Evolutionary conservation across 305 asterid species (phyloP), one percentile per base, ranked within the genome.

Genomic region (Fraxinus xanthoxyloides): DNA sequence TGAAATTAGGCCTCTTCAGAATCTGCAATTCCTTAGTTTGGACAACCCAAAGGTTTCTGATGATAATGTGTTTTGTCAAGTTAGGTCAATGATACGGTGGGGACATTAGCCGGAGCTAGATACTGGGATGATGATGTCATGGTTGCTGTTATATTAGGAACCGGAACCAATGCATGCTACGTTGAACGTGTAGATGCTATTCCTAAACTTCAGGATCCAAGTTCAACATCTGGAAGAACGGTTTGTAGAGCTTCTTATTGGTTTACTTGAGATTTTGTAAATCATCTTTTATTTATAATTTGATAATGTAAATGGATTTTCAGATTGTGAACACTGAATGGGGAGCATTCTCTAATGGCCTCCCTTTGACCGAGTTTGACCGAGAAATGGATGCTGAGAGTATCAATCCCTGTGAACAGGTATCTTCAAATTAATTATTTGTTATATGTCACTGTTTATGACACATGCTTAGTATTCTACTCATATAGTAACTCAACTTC

Each of bases 131-230:
- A 89, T 28, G 91, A 93, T 85, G 97, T 92, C 34, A 88, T 91
- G 95, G 94, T 92, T 77, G 93, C 97, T 0, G 93, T 93, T 82
- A 91, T 92, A 87, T 90, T 93, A 32, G 95, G 95, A 83, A 92
- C 95, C 0, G 97, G 97, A 83, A 91, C 97, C 15, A 93, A 93
- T 59, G 97, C 97, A 48, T 93, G 95, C 87, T 93, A 92, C n/a
- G 90, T 91, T 15, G 97, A 93, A 79, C 87, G 87, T 21, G 75
- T 85, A 7, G 90, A 88, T 70, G 86, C 92, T 59, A 93, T 93
- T 78, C 93, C 92, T 61, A 93, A 92, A 85, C 81, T 90, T 74
- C 73, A 84, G 1, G 78, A 72, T 75, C 83, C 85, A 35, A 78
- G 63, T 75, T 85, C 92, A 43, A 86, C 43, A 8, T 89, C 90